These are phyloP conservation scores for Pichia sporocuriosa DNA, from an alignment of 805 yeast species.

Conservation along the genomic window DNA sequence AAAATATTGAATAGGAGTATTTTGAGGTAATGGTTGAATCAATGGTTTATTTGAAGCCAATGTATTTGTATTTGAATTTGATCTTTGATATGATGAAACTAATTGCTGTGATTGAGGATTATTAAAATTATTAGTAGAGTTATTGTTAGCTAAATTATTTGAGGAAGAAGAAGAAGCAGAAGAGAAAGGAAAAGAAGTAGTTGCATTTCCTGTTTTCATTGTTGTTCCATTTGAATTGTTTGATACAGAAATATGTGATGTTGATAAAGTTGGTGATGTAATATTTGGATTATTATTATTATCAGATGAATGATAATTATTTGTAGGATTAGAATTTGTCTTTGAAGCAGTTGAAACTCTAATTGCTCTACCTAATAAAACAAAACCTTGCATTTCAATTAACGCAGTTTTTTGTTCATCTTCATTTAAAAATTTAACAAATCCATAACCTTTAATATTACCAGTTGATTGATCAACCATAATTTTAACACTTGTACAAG, in stretches of 20 bases:
- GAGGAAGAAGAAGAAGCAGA: too few relatives aligned
- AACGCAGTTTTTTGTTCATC: conserved; percentile 67
- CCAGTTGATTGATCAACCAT: conserved; percentile 70
- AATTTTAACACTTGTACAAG: conserved; percentile 69
- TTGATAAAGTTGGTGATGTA: too few relatives aligned
- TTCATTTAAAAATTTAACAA: conserved; percentile 66
- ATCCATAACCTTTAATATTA: conserved; percentile 79
- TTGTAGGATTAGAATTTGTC: conserved; percentile 12
- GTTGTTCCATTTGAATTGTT: too few relatives aligned
- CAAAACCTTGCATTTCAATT: conserved; percentile 73
- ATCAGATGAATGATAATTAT: too few relatives aligned
- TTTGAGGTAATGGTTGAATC: conserved; percentile 26
- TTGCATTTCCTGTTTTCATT: not conserved
- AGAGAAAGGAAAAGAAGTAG: not conserved
- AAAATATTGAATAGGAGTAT: conserved; percentile 50
- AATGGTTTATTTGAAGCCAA: conserved; percentile 12
- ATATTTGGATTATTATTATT: too few relatives aligned
- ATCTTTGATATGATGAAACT: too few relatives aligned
- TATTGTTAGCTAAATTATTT: too few relatives aligned
- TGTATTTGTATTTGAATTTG: too few relatives aligned
- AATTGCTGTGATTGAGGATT: too few relatives aligned
- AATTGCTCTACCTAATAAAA: conserved; percentile 67
- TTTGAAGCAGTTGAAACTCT: conserved; percentile 64
- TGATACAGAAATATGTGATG: too few relatives aligned
- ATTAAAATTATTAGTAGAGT: too few relatives aligned